These are phyloP conservation scores for Arthromyces matolae DNA, from an alignment of 768 basidiomycete genomes.

Conservation along the genomic window DNA sequence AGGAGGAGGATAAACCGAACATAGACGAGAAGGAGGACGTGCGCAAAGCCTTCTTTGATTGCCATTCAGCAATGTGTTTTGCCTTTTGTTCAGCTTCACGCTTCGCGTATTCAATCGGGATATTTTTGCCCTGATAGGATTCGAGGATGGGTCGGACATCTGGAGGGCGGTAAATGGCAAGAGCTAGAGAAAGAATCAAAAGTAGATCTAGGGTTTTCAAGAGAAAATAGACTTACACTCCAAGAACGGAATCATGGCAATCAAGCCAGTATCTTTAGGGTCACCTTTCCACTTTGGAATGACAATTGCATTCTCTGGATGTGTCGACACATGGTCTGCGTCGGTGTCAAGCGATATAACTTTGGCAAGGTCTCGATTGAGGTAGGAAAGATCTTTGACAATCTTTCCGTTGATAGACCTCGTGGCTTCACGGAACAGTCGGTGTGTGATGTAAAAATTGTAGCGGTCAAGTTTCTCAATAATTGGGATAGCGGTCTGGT, in stretches of 20 bases:
- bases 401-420: conserved; percentile 76
- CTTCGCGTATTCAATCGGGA: conserved; percentile 85
- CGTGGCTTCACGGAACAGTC: conserved; percentile 91
- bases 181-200: conserved; percentile 46
- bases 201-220: background rate
- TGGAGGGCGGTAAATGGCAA: conserved; percentile 83
- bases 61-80: conserved; percentile 80
- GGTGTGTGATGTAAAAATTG: conserved; percentile 82
- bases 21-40: conserved; percentile 34
- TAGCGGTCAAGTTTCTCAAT: conserved; percentile 94
- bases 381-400: conserved; percentile 94
- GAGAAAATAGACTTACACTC: conserved; percentile 55
- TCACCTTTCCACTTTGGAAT: conserved; percentile 86
- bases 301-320: conserved; percentile 87
- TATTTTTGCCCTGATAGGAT: conserved; percentile 83
- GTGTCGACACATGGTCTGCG: conserved; percentile 68
- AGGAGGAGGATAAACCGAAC: conserved; percentile 31
- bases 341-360: conserved; percentile 85
- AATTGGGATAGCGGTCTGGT: conserved; percentile 81
- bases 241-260: conserved; percentile 95
- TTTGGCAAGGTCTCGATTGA: conserved; percentile 91
- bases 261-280: conserved; percentile 61
- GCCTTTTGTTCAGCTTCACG: conserved; percentile 82
- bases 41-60: conserved; percentile 38
- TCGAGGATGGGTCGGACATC: conserved; percentile 88